Evolutionary conservation across 441 rosid species (phyloP), one percentile per base, ranked within the genome.

Genomic region (Flueggea neowawraea): DNA sequence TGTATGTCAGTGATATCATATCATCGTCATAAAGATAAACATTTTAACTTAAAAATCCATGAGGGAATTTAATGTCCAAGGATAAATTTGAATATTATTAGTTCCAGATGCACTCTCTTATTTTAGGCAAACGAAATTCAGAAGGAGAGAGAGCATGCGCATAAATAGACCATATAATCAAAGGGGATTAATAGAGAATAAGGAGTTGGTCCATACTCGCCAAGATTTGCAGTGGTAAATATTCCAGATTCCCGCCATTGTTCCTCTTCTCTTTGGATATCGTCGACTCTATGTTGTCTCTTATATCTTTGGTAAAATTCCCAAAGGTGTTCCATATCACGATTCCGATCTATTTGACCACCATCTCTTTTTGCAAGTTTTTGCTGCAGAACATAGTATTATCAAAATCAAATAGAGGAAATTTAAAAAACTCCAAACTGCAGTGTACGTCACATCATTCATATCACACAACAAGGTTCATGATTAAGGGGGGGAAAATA

Each of bases 301-400:
- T 89, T 95, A 68, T 85, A 95, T 4, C 68, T 77, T 69, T 82
- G 78, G 78, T 95, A 95, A 72, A 95, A 92, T 57, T 82, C 75
- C 99, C 96, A 95, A 33, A 95, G 65, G 47, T 78, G 90, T 63
- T 95, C 97, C 65, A 89, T 76, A 74, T 95, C 98, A 69, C 75
- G 96, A 79, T 84, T 66, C 17, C 98, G 98, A 71, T 92, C 89
- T 76, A 92, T 86, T 3, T 69, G 70, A n/a, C 78, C 86, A 41
- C 89, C 90, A 75, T 86, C 99, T 73, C 73, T 88, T 79, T 90
- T 89, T 59, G 89, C 91, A 81, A 90, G 92, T 82, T 92, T 95
- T 95, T 95, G 99, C 99, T 92, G 90, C 75, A 81, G 60, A 12
- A 83, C 12, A 68, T 50, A 57, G 60, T 22, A 70, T 62, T 65